A percentile compares a stretch with the other conserved stretches of the same genome.
These are phyloP conservation scores for Akanthomyces muscarius DNA, from an alignment of 2,329 filamentous ascomycete genomes.

Conservation along the genomic window DNA sequence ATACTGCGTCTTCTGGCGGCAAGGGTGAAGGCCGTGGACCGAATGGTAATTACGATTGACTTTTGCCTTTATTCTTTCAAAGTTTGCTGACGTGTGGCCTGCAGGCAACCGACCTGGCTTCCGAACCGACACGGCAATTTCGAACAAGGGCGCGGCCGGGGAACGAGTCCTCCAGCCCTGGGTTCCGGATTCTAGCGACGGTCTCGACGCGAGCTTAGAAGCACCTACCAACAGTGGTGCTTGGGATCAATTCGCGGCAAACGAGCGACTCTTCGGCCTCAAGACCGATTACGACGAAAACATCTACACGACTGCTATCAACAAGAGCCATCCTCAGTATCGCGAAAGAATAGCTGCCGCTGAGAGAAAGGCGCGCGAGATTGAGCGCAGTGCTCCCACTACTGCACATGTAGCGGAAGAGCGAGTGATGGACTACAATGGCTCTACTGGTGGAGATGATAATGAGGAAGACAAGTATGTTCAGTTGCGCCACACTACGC, in stretches of 20 bases:
- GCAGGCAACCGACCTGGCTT: slow-evolving; percentile 66
- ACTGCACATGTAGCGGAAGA: slow-evolving; percentile 90
- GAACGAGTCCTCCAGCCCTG: slow-evolving; percentile 79
- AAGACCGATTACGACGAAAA: slow-evolving; percentile 91
- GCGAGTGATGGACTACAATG: slow-evolving; percentile 66
- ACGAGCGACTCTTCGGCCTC: slow-evolving; percentile 81
- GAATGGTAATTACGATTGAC: slow-evolving; percentile 31
- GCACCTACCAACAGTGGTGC: slow-evolving; percentile 43
- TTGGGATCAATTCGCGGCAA: slow-evolving; percentile 95
- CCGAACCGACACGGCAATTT: slow-evolving; percentile 85
- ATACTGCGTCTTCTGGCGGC: slow-evolving; percentile 11
- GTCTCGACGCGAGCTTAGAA: slow-evolving; percentile 69
- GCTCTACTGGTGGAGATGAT: slow-evolving; percentile 60
- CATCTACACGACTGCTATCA: slow-evolving; percentile 87
- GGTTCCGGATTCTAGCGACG: slow-evolving; percentile 63
- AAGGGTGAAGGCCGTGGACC: slow-evolving; percentile 27
- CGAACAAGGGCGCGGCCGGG: slow-evolving; percentile 62
- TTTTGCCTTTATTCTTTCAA: neutral
- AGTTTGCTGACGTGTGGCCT: slow-evolving; percentile 19
- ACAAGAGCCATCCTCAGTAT: slow-evolving; percentile 79
- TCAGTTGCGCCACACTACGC: neutral
- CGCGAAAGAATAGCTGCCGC: slow-evolving; percentile 72
- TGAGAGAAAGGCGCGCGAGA: slow-evolving; percentile 82
- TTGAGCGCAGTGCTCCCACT: slow-evolving; percentile 68
- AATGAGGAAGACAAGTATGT: slow-evolving; percentile 91